A percentile compares a stretch with the other conserved stretches of the same genome.
phyloP scores from a whole-genome alignment of 352 stramenopile genomes.

The Globisporangium carolinianum region DNA sequence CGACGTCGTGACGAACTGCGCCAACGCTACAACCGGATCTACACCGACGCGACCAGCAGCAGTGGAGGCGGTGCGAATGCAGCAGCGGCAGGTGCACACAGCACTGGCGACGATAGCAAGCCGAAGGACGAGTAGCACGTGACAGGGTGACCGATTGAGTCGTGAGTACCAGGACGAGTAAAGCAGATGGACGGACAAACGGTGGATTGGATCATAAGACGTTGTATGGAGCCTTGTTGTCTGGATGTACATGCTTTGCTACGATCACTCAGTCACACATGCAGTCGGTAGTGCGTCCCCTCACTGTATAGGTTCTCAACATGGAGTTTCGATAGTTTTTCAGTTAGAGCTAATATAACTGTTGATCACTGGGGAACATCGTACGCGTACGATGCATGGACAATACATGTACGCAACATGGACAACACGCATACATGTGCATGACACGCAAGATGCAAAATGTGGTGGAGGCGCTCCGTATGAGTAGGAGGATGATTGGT shows the following conservation, averaged over 20 bases:
- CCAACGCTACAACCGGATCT: conserved; percentile 49
- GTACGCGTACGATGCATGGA: not conserved
- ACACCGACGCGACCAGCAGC: conserved; percentile 18
- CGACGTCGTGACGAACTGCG: conserved; percentile 47
- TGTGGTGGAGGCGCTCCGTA: conserved; percentile 33
- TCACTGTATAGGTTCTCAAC: conserved; percentile 39
- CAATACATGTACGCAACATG: not conserved
- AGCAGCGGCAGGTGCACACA: conserved; percentile 17
- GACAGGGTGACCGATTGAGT: not conserved
- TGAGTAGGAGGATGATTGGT: conserved; percentile 72
- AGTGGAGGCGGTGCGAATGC: not conserved
- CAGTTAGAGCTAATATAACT: conserved; percentile 88
- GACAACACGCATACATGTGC: not conserved
- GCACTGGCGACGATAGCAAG: conserved; percentile 21
- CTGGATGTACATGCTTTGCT: too few species aligned
- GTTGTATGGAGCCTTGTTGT: not conserved
- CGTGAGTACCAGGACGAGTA: too few species aligned
- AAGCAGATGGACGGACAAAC: not conserved
- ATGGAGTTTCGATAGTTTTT: conserved; percentile 60
- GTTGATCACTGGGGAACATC: conserved; percentile 55
- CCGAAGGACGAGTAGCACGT: not conserved
- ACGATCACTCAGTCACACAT: too few species aligned
- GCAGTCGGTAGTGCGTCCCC: conserved; percentile 10
- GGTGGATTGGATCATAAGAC: not conserved
- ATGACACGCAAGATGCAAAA: not conserved